Evolutionary conservation across 2,329 filamentous ascomycete species (phyloP).

Genomic region (Ceratocystis colombiana): DNA sequence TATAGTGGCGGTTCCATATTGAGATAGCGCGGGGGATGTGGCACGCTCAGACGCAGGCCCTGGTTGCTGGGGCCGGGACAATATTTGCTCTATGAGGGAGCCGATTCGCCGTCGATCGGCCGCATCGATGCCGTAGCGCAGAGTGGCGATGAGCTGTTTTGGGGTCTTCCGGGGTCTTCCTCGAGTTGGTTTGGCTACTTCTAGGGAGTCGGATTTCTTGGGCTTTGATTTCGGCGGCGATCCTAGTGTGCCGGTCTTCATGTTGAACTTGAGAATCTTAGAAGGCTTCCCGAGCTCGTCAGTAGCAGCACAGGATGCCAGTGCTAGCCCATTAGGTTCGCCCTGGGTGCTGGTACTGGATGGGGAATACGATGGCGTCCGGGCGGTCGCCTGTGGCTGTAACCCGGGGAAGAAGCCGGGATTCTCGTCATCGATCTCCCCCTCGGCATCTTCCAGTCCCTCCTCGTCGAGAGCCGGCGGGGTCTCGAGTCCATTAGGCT

Average conservation of each 20-base stretch:
- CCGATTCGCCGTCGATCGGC: constrained; percentile 43
- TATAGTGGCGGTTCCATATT: constrained; percentile 24
- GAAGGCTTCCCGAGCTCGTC: constrained; percentile 29
- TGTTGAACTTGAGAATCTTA: constrained; percentile 48
- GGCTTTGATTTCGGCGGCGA: constrained; percentile 49
- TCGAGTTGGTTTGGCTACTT: constrained; percentile 14
- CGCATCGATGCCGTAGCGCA: constrained; percentile 50
- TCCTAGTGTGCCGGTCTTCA: constrained; percentile 51
- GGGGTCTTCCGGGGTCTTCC: constrained; percentile 28
- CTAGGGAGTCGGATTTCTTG: constrained; percentile 18
- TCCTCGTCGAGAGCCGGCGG: constrained; percentile 16
- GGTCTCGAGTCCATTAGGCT: constrained; percentile 16
- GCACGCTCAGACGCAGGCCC: background rate
- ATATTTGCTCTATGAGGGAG: constrained; percentile 40
- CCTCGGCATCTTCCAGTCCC: constrained; percentile 22
- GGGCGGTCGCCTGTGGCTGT: constrained; percentile 6
- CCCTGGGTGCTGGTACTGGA: background rate
- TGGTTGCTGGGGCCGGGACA: constrained; percentile 1
- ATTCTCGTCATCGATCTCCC: constrained; percentile 21
- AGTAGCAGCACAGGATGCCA: constrained; percentile 14
- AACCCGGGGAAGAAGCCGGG: constrained; percentile 3
- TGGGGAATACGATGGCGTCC: constrained; percentile 18
- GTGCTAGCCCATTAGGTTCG: constrained; percentile 19
- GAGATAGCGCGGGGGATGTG: background rate
- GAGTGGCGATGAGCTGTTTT: constrained; percentile 38